Evolutionary conservation across 306 rosid species (phyloP).

Genomic region (Trifolium repens): DNA sequence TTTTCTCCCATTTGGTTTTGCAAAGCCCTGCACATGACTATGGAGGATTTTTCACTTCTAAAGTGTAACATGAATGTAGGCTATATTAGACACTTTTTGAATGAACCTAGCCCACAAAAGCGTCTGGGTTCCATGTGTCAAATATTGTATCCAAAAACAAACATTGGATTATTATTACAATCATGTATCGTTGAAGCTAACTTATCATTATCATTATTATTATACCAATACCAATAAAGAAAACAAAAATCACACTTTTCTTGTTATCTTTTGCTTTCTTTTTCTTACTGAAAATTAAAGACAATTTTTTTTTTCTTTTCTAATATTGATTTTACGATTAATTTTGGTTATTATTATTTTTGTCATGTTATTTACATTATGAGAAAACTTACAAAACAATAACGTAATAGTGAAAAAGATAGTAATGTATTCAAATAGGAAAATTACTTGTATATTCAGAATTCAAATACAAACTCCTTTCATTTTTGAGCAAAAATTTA

Average conservation of each 20-base stretch:
- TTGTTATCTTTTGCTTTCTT: neutral
- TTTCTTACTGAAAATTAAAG: no score
- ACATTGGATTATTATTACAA: neutral
- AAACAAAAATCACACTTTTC: neutral
- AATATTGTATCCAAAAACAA: neutral
- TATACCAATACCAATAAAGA: neutral
- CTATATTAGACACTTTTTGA: constrained; percentile 1
- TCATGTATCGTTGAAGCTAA: neutral
- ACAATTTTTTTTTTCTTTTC: no score
- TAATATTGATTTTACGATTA: no score
- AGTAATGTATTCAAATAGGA: neutral
- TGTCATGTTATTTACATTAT: neutral
- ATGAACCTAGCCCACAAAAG: constrained; percentile 34
- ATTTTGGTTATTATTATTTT: no score
- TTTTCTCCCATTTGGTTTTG: constrained; percentile 81
- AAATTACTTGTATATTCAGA: no score
- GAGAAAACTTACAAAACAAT: neutral
- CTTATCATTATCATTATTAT: neutral
- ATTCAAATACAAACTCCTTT: no score
- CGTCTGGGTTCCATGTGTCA: constrained; percentile 39
- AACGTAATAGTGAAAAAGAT: no score
- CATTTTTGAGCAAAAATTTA: no score
- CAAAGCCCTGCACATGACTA: constrained; percentile 64
- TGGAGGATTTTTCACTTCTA: neutral
- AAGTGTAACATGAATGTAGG: constrained; percentile 38